These are phyloP conservation scores for Populus hybrid DNA, from an alignment of 441 rosid species.

Conservation along the genomic window DNA sequence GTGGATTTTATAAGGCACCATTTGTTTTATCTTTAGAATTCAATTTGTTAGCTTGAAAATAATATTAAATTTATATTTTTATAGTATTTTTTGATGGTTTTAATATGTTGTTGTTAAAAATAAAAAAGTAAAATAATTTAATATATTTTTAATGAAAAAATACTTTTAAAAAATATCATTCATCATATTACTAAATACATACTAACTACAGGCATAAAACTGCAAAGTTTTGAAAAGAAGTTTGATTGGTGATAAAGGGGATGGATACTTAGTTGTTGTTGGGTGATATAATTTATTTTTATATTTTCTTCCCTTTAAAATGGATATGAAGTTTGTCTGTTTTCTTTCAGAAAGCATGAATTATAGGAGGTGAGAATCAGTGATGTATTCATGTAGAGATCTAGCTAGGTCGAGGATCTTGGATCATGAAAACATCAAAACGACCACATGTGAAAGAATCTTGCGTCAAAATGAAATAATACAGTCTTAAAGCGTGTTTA, in stretches of 20 bases:
- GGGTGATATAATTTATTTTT: background rate
- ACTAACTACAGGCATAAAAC: background rate
- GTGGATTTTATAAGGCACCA: no score
- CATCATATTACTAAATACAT: no score
- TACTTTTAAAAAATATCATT: background rate
- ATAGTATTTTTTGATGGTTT: background rate
- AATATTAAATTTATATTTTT: background rate
- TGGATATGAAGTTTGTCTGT: background rate
- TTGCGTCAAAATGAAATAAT: background rate
- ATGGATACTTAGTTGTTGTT: background rate
- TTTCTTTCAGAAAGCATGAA: background rate
- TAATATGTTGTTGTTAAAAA: no score
- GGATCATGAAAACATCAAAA: background rate
- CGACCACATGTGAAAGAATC: conserved; percentile 9
- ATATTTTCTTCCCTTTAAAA: background rate
- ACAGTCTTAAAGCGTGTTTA: background rate
- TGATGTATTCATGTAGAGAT: background rate
- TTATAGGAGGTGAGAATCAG: background rate
- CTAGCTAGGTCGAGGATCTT: background rate
- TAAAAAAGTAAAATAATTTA: no score
- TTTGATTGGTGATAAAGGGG: background rate
- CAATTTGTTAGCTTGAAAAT: no score
- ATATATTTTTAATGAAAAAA: no score
- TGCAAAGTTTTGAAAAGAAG: background rate
- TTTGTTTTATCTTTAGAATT: no score